Conservation (phyloP, 2,329 filamentous ascomycete species). For the Trichophyton rubrum region DNA sequence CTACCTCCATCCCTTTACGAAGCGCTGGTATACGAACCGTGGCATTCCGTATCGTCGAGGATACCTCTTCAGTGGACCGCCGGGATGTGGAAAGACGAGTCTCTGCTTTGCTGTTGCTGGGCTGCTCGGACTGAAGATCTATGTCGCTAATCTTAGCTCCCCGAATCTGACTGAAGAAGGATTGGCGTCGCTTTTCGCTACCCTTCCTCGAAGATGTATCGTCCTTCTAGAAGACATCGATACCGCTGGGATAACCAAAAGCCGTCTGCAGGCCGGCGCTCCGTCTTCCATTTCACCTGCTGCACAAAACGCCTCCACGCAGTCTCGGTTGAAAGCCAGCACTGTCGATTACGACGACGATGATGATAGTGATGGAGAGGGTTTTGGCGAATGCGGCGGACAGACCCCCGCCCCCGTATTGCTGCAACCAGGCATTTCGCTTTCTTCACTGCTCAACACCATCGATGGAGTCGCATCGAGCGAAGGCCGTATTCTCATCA, state of each 20-base stretch:
- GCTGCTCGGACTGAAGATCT: constrained; percentile 54
- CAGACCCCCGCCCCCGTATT: neutral
- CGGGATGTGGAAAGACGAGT: constrained; percentile 61
- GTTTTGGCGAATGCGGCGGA: neutral
- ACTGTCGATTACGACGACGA: neutral
- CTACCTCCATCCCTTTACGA: constrained; percentile 42
- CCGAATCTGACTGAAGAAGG: constrained; percentile 51
- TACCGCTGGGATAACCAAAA: constrained; percentile 56
- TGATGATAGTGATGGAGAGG: constrained; percentile 3
- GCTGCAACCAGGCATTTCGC: constrained; percentile 38
- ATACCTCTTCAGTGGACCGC: constrained; percentile 43
- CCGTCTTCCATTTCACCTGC: neutral
- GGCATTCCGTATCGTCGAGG: constrained; percentile 63
- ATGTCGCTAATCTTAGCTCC: constrained; percentile 52
- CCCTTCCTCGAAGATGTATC: constrained; percentile 35
- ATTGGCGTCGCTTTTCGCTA: constrained; percentile 50
- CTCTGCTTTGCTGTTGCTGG: constrained; percentile 56
- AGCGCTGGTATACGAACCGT: constrained; percentile 26
- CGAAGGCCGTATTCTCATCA: constrained; percentile 38
- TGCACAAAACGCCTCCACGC: neutral
- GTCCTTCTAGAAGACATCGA: constrained; percentile 69
- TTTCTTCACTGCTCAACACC: constrained; percentile 57
- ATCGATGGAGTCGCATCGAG: constrained; percentile 58
- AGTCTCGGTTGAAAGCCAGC: neutral
- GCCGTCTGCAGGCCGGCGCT: constrained; percentile 7